Conservation (phyloP, 352 stramenopile genomes). For the Globisporangium middletonii region DNA sequence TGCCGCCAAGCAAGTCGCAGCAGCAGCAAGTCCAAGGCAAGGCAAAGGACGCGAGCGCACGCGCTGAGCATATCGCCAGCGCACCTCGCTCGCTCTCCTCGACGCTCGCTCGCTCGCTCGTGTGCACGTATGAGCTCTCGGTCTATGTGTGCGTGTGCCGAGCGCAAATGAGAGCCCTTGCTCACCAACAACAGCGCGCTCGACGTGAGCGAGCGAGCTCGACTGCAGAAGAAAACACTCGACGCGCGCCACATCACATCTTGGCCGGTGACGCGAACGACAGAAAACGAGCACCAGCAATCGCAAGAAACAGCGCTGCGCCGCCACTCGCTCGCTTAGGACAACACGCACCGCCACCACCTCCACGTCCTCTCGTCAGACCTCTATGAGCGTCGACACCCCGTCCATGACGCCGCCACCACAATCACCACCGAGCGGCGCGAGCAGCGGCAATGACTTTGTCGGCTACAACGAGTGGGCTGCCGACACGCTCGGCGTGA, state of each 20-base stretch:
- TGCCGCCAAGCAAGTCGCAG: too few relatives aligned
- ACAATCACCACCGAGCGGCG: not conserved
- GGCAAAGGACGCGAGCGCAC: constrained; percentile 1
- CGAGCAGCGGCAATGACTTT: constrained; percentile 19
- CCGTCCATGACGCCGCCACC: too few relatives aligned
- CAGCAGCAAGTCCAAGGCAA: too few relatives aligned
- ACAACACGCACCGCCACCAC: too few relatives aligned
- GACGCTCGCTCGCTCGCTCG: not conserved
- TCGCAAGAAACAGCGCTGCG: too few relatives aligned
- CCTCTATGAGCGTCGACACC: not conserved
- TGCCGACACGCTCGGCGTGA: constrained; percentile 35
- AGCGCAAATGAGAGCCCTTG: too few relatives aligned
- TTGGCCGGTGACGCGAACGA: not conserved
- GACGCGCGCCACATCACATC: not conserved
- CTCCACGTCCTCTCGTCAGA: too few relatives aligned
- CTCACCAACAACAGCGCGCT: too few relatives aligned
- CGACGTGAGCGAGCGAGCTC: too few relatives aligned
- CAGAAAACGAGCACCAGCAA: not conserved
- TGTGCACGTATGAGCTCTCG: not conserved
- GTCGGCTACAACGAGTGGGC: constrained; percentile 84
- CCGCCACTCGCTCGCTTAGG: too few relatives aligned
- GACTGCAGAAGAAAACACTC: too few relatives aligned
- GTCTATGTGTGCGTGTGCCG: too few relatives aligned
- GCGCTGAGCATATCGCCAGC: constrained; percentile 12
- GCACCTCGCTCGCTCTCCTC: not conserved